Evolutionary conservation across 805 yeast genomes (phyloP).

Genomic region (Candida schatavii): DNA sequence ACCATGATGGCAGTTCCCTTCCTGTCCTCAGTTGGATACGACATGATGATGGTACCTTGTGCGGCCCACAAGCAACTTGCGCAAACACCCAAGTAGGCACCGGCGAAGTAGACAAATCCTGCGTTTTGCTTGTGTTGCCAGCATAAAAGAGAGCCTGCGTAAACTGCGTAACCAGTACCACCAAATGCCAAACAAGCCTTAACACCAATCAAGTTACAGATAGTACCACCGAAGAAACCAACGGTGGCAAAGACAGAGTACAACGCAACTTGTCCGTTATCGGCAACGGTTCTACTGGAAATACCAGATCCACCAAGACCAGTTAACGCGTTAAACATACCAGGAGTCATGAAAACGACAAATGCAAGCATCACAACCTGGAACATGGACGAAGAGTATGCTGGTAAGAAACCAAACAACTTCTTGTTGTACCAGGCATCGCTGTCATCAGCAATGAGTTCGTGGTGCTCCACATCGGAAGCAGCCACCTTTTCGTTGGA

Average conservation of each 20-base stretch:
- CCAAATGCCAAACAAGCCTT: constrained; percentile 47
- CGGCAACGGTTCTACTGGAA: constrained; percentile 36
- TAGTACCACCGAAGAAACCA: constrained; percentile 57
- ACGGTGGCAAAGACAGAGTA: constrained; percentile 55
- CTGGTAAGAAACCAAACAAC: constrained; percentile 24
- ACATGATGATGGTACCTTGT: constrained; percentile 54
- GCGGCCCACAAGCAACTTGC: constrained; percentile 60
- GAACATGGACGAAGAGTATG: constrained; percentile 36
- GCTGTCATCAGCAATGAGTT: not conserved
- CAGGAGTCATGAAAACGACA: constrained; percentile 49
- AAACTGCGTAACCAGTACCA: constrained; percentile 53
- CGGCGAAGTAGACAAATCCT: constrained; percentile 55
- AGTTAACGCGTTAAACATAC: constrained; percentile 50
- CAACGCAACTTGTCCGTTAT: constrained; percentile 51
- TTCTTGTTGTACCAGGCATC: constrained; percentile 40
- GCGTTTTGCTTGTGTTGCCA: constrained; percentile 44
- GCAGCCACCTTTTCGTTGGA: constrained; percentile 2
- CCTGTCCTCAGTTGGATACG: constrained; percentile 52
- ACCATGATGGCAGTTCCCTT: constrained; percentile 54
- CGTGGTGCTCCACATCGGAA: not conserved
- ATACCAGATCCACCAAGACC: constrained; percentile 51
- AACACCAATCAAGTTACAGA: constrained; percentile 49
- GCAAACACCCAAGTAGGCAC: constrained; percentile 55
- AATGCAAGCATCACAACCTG: constrained; percentile 48
- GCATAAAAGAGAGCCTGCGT: constrained; percentile 50